Base-by-base conservation (phyloP, 805 yeast genomes). In the Cyberlindnera maclurae region DNA sequence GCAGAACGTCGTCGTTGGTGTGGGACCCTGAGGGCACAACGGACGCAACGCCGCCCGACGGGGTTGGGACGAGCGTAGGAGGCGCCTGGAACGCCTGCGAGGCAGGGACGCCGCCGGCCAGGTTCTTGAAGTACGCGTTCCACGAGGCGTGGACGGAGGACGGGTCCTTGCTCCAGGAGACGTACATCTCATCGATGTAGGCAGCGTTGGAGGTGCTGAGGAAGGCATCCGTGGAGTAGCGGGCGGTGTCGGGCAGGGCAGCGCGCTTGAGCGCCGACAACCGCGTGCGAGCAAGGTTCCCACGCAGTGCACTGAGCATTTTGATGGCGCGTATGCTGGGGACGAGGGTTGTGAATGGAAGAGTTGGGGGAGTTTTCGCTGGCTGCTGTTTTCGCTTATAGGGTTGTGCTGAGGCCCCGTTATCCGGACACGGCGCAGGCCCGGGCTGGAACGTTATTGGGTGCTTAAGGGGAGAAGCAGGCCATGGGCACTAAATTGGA, bases 181-280 rank as follows among this genome's bases (percentile, higher is more conserved):
- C 77, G 65, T 88, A 93, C 99, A 93, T 93, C 69, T 93, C 97
- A 64, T 93, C 99, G 54, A 93, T 84, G 64, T 93, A 93, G 55
- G 79, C 79, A 46, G 96, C 93, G 63, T 85, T 85, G 60, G 79
- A 77, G 43, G 93, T 77, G 51, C 83, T 84, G 51, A 89, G 66
- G 63, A 93, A 93, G 31, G 78, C 72, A 65, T 93, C 98, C 18
- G 46, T 37, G 32, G 49, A 45, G 38, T 47, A 39, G 33, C 49
- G 46, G 31, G 39, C 40, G 17, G 38, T 31, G 26, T 42, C 18
- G 35, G 43, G 37, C 10, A 12, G 32, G 16, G 37, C 26, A 17
- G 20, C n/a, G 29, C 29, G 15, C 31, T 34, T 15, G 26, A 34
- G 31, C 9, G 26, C 26, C 29, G 44, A 26, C 16, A 45, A 34